These are phyloP conservation scores for Aspergillus nanangensis DNA, from an alignment of 495 filamentous ascomycete genomes.

Conservation along the genomic window DNA sequence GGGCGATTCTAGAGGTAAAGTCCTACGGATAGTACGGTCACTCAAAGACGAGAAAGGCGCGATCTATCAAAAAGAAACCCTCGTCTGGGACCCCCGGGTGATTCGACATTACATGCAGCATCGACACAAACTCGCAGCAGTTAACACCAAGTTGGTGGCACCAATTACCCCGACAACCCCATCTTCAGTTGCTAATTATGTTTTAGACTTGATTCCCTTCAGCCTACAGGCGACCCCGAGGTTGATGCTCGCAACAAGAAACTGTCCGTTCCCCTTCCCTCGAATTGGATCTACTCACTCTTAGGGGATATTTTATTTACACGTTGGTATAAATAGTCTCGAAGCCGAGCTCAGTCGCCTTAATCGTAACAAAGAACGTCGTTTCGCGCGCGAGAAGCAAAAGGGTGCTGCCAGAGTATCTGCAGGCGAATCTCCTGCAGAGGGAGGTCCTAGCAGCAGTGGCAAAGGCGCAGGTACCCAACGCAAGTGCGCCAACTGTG, in stretches of 20 bases:
- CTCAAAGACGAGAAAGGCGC: conserved; percentile 59
- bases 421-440: conserved; percentile 35
- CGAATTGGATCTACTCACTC: neutral
- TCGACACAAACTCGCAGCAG: conserved; percentile 51
- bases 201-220: conserved; percentile 49
- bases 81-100: conserved; percentile 69
- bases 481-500: conserved; percentile 95
- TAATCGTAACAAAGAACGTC: conserved; percentile 84
- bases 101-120: conserved; percentile 61
- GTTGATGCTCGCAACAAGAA: conserved; percentile 57
- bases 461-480: conserved; percentile 63
- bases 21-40: conserved; percentile 70
- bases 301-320: neutral
- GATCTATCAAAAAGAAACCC: conserved; percentile 50
- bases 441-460: conserved; percentile 41
- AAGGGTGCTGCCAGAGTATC: conserved; percentile 53
- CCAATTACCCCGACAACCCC: neutral
- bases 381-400: conserved; percentile 84
- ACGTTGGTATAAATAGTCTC: conserved; percentile 42
- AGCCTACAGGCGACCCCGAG: conserved; percentile 74
- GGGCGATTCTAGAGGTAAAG: conserved; percentile 61
- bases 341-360: conserved; percentile 75
- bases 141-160: conserved; percentile 59
- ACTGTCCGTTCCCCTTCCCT: conserved; percentile 26
- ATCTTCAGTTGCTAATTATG: conserved; percentile 2